Evolutionary conservation across 2,329 filamentous ascomycete genomes (phyloP).

Genomic region (Verticillium isaacii): DNA sequence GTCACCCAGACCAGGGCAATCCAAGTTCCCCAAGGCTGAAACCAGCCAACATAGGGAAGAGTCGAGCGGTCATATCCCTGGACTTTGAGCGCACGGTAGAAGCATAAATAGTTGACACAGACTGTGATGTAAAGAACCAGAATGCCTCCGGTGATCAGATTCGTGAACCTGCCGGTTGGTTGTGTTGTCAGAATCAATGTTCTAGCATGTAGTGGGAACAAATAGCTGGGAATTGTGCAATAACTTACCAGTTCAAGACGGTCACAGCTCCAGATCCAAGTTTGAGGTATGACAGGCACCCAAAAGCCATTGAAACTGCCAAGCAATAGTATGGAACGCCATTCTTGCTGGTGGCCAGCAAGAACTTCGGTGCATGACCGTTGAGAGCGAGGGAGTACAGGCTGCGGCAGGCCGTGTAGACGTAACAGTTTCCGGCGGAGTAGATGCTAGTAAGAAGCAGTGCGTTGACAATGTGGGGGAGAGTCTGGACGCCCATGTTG

Average conservation of each 20-base stretch:
- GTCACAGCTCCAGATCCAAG: conserved; percentile 40
- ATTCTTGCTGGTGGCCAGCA: conserved; percentile 47
- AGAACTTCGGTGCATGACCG: conserved; percentile 43
- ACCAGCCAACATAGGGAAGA: conserved; percentile 52
- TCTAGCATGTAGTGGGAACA: too few relatives aligned
- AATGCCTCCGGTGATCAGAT: conserved; percentile 40
- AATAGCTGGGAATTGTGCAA: too few relatives aligned
- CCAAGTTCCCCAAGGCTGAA: conserved; percentile 55
- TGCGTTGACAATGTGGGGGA: conserved; percentile 56
- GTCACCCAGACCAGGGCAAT: conserved; percentile 36
- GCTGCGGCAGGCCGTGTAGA: conserved; percentile 51
- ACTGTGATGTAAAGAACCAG: conserved; percentile 46
- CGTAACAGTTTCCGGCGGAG: conserved; percentile 51
- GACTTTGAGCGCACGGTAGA: conserved; percentile 47
- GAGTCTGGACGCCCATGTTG: conserved; percentile 44
- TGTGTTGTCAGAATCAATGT: too few relatives aligned
- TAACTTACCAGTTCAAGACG: conserved; percentile 29
- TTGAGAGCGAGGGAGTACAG: conserved; percentile 52
- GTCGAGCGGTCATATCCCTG: conserved; percentile 39
- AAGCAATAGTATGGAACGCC: conserved; percentile 60
- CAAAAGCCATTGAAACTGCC: conserved; percentile 46
- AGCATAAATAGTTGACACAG: conserved; percentile 50
- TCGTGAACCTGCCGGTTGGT: conserved; percentile 37
- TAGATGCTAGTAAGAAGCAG: conserved; percentile 49
- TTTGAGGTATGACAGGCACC: conserved; percentile 47